Conservation (phyloP, 345 rosid genomes). For the Adansonia digitata region DNA sequence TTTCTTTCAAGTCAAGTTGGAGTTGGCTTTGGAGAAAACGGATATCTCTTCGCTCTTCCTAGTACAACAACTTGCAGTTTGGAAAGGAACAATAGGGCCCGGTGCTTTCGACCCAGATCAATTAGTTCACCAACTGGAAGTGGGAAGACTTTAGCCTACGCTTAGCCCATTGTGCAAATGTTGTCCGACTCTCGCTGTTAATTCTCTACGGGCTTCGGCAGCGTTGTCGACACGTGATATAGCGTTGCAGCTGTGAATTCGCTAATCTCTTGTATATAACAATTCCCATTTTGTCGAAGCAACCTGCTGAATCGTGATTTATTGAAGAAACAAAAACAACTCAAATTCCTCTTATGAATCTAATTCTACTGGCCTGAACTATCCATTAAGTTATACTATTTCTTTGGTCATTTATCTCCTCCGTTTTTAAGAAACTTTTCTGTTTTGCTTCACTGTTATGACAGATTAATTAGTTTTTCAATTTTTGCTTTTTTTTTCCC, state of each 20-base stretch:
- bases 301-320: neutral
- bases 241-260: conserved; percentile 75
- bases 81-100: conserved; percentile 92
- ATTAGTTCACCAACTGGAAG: conserved; percentile 92
- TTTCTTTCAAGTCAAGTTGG: conserved; percentile 45
- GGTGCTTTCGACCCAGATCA: conserved; percentile 76
- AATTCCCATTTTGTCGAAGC: neutral
- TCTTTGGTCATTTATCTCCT: neutral
- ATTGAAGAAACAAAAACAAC: neutral
- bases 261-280: neutral
- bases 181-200: conserved; percentile 63
- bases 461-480: neutral
- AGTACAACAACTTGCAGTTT: conserved; percentile 79
- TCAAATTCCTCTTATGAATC: neutral
- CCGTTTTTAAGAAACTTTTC: too few species aligned
- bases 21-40: conserved; percentile 56
- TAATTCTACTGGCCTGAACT: neutral
- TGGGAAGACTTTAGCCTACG: conserved; percentile 89
- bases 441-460: neutral
- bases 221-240: conserved; percentile 91
- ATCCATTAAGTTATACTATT: neutral
- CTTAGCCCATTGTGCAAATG: conserved; percentile 76
- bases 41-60: conserved; percentile 66
- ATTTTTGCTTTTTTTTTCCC: conserved; percentile 18
- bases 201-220: conserved; percentile 77